phyloP scores from a whole-genome alignment of 768 basidiomycete genomes.

The Ephemerocybe angulata region DNA sequence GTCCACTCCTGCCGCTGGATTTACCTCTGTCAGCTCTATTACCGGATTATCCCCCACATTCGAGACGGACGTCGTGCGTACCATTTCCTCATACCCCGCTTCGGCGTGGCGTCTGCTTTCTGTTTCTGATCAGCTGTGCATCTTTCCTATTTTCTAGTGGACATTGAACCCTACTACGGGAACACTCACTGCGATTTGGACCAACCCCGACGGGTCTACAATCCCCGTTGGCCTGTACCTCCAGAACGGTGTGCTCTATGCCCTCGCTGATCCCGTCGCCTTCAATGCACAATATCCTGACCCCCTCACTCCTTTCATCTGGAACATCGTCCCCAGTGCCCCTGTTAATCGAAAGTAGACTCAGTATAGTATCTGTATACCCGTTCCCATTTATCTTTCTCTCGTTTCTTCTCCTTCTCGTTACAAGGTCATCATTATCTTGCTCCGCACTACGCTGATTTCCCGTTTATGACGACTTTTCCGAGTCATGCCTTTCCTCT shows the following conservation, averaged over 20 bases:
- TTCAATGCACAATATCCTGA: slow-evolving; percentile 8
- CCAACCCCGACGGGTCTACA: slow-evolving; percentile 6
- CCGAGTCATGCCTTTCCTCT: no score
- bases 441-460: no score
- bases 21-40: background rate
- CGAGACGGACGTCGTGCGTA: slow-evolving; percentile 7
- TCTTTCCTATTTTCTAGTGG: slow-evolving; percentile 6
- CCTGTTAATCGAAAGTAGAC: no score
- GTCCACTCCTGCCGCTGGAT: background rate
- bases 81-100: no score
- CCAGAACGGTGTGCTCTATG: slow-evolving; percentile 3
- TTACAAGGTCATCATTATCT: no score
- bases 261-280: slow-evolving; percentile 6
- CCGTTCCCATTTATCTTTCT: no score
- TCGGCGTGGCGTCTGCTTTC: no score
- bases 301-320: background rate
- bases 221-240: slow-evolving; percentile 1
- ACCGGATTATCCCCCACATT: background rate
- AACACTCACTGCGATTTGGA: background rate
- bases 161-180: slow-evolving; percentile 7
- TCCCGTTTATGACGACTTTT: no score
- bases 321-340: background rate
- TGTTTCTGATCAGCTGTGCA: background rate
- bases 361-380: no score
- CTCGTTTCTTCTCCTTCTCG: no score